A percentile compares a stretch with the other conserved stretches of the same genome.
phyloP scores from a whole-genome alignment of 2,329 filamentous ascomycete genomes.

The Penicillium sp. region DNA sequence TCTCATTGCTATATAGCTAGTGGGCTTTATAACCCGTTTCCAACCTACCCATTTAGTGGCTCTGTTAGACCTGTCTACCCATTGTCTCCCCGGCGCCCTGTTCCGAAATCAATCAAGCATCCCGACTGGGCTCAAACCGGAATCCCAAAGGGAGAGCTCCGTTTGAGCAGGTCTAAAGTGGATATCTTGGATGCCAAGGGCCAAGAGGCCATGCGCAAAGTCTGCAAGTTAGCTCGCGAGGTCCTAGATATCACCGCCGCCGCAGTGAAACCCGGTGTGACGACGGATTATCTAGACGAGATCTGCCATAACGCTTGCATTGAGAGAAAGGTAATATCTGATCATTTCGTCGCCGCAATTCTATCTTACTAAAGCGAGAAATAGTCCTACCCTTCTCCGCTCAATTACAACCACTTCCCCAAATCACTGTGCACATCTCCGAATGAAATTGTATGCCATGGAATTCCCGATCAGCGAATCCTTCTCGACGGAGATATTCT shows the following conservation, averaged over 20 bases:
- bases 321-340: constrained; percentile 66
- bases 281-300: constrained; percentile 88
- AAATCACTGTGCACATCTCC: constrained; percentile 92
- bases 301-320: constrained; percentile 88
- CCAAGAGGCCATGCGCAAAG: constrained; percentile 85
- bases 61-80: constrained; percentile 80
- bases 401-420: constrained; percentile 91
- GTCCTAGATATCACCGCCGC: constrained; percentile 85
- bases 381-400: constrained; percentile 86
- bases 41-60: constrained; percentile 78
- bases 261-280: constrained; percentile 78
- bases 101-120: constrained; percentile 75
- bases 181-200: constrained; percentile 74
- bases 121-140: constrained; percentile 85
- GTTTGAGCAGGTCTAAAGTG: constrained; percentile 73
- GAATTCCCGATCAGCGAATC: constrained; percentile 83
- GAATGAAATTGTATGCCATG: constrained; percentile 96
- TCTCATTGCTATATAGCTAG: constrained; percentile 73
- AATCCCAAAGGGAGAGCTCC: constrained; percentile 62
- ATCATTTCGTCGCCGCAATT: background rate
- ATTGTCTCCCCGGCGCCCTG: constrained; percentile 67
- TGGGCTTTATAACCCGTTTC: constrained; percentile 84
- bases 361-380: background rate
- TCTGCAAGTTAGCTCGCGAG: constrained; percentile 79
- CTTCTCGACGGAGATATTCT: constrained; percentile 88